Percentiles rank a stretch among this genome's conserved stretches.
These are phyloP conservation scores for Pleurotus platypus DNA, from an alignment of 768 basidiomycete species.

Conservation along the genomic window DNA sequence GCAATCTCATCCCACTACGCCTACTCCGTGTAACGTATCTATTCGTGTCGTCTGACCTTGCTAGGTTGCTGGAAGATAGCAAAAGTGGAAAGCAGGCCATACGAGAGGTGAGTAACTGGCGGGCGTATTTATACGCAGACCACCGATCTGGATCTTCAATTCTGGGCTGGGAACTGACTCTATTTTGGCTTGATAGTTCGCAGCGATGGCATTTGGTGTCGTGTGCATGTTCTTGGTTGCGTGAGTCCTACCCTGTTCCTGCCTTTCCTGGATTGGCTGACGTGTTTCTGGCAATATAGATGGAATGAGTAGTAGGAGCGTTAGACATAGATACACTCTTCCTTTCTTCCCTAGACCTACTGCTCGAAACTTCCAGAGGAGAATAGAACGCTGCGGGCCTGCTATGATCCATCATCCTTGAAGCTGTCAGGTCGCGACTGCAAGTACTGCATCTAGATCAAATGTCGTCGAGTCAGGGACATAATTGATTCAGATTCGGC, in stretches of 20 bases:
- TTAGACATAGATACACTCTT: no score
- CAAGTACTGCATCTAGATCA: not conserved
- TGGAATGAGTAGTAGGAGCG: constrained; percentile 67
- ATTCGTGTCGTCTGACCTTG: constrained; percentile 11
- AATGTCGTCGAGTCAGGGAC: not conserved
- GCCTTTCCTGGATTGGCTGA: constrained; percentile 6
- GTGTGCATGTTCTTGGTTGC: constrained; percentile 90
- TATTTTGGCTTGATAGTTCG: constrained; percentile 54
- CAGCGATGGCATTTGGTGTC: constrained; percentile 88
- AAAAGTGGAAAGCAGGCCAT: constrained; percentile 86
- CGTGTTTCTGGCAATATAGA: constrained; percentile 27
- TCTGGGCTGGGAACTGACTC: constrained; percentile 10
- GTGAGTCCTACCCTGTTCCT: constrained; percentile 45
- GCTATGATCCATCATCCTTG: no score
- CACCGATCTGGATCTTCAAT: not conserved
- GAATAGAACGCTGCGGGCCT: no score
- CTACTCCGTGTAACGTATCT: no score
- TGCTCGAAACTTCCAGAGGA: constrained; percentile 6
- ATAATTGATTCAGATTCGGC: not conserved
- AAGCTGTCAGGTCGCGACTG: not conserved
- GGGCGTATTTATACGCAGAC: constrained; percentile 8
- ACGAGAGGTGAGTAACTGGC: constrained; percentile 63
- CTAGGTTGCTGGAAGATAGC: constrained; percentile 80
- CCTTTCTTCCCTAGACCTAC: not conserved
- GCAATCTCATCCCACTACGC: not conserved